phyloP scores from a whole-genome alignment of 371 early-diverging fungal species.

The Syncephalastrum monosporum region DNA sequence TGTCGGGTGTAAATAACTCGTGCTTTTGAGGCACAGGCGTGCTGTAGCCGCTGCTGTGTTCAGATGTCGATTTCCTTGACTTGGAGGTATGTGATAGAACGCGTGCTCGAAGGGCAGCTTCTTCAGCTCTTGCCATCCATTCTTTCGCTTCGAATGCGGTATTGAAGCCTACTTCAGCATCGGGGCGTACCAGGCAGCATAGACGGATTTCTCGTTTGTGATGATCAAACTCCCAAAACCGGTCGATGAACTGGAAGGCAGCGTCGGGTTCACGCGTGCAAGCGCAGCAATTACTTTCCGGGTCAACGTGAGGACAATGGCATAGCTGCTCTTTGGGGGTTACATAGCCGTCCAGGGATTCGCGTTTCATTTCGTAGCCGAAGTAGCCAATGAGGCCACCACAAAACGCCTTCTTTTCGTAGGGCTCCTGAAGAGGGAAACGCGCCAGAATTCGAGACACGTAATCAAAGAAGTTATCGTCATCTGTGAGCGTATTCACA shows the following conservation, averaged over 20 bases:
- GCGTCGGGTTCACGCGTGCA: conserved; percentile 73
- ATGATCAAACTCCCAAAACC: conserved; percentile 78
- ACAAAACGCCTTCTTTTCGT: conserved; percentile 45
- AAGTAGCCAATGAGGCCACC: conserved; percentile 91
- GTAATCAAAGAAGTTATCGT: conserved; percentile 34
- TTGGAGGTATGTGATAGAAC: background rate
- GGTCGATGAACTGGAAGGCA: conserved; percentile 80
- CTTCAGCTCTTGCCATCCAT: conserved; percentile 29
- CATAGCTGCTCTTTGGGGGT: conserved; percentile 45
- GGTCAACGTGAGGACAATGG: conserved; percentile 20
- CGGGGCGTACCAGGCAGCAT: conserved; percentile 41
- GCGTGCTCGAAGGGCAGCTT: background rate
- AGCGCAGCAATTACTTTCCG: conserved; percentile 24
- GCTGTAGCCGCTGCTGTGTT: conserved; percentile 9
- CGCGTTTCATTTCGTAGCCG: conserved; percentile 92
- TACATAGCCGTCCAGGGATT: conserved; percentile 61
- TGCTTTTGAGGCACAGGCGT: conserved; percentile 26
- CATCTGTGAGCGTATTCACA: background rate
- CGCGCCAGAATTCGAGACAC: conserved; percentile 22
- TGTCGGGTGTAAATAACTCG: conserved; percentile 46
- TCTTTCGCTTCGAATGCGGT: conserved; percentile 11
- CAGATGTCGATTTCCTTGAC: conserved; percentile 3
- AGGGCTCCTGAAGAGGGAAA: background rate
- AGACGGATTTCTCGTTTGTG: conserved; percentile 37
- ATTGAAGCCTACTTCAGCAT: conserved; percentile 12